phyloP scores from a whole-genome alignment of 306 rosid species.

The Fragaria vesca region DNA sequence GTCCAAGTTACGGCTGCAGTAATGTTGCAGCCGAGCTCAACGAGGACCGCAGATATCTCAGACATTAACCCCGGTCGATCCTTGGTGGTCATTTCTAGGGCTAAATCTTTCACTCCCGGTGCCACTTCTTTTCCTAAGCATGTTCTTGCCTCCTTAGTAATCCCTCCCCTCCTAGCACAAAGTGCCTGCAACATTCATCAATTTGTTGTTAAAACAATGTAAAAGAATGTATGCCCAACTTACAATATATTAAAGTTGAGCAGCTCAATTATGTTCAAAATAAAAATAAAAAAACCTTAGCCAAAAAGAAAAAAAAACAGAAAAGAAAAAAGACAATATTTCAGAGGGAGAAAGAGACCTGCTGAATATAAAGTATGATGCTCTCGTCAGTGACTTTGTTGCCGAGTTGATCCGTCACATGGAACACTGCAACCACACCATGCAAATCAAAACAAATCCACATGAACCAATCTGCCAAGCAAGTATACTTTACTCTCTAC shows the following conservation, averaged over 20 bases:
- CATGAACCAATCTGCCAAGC: constrained; percentile 13
- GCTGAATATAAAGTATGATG: constrained; percentile 61
- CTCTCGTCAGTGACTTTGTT: constrained; percentile 72
- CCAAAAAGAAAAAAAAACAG: not conserved
- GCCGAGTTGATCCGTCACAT: constrained; percentile 81
- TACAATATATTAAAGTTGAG: not conserved
- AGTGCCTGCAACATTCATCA: constrained; percentile 48
- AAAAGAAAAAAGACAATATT: not conserved
- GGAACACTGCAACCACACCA: constrained; percentile 64
- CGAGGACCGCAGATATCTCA: constrained; percentile 63
- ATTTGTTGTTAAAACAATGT: not conserved
- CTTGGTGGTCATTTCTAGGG: constrained; percentile 61
- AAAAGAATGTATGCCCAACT: not conserved
- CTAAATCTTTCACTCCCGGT: constrained; percentile 41
- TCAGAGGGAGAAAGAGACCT: constrained; percentile 38
- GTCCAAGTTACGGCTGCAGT: constrained; percentile 77
- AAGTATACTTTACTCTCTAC: not conserved
- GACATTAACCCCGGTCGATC: constrained; percentile 80
- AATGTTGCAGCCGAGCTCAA: constrained; percentile 55
- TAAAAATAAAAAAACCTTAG: not conserved
- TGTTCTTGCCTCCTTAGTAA: constrained; percentile 14
- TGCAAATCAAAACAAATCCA: constrained; percentile 28
- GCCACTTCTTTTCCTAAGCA: constrained; percentile 30
- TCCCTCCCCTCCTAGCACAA: constrained; percentile 45
- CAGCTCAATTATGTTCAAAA: not conserved